Evolutionary conservation across 768 basidiomycete genomes (phyloP).

Genomic region (Termitomyces sp.): DNA sequence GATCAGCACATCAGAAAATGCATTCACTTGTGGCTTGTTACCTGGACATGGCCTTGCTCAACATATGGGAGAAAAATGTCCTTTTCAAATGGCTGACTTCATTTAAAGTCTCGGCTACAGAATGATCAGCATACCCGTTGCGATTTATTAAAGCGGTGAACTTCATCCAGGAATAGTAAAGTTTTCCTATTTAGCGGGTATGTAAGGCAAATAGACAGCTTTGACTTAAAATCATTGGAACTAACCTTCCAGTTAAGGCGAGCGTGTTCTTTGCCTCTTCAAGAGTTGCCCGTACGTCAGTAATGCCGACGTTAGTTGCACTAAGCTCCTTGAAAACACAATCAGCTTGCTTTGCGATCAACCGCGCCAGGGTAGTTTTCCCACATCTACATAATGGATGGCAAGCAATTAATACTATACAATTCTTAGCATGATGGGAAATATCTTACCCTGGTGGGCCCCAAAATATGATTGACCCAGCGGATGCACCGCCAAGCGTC

Average conservation of each 20-base stretch:
- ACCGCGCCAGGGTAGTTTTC: conserved; percentile 73
- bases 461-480: conserved; percentile 70
- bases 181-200: conserved; percentile 51
- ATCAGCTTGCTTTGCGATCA: conserved; percentile 60
- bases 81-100: conserved; percentile 29
- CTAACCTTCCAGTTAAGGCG: conserved; percentile 61
- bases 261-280: conserved; percentile 73
- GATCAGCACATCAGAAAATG: neutral
- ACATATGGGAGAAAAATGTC: conserved; percentile 82
- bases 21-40: conserved; percentile 21
- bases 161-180: conserved; percentile 79
- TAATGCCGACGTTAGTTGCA: conserved; percentile 67
- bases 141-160: conserved; percentile 74
- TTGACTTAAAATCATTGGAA: neutral
- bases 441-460: conserved; percentile 64
- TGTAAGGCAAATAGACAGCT: conserved; percentile 5
- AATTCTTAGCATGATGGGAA: neutral
- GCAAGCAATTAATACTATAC: neutral
- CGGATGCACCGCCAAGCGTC: conserved; percentile 46
- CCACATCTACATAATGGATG: conserved; percentile 51
- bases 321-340: conserved; percentile 74
- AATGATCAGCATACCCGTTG: conserved; percentile 49
- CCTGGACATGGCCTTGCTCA: conserved; percentile 75
- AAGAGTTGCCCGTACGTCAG: conserved; percentile 70
- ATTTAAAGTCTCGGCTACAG: neutral